Evolutionary conservation across 441 rosid species (phyloP).

Genomic region (Populus hybrid): DNA sequence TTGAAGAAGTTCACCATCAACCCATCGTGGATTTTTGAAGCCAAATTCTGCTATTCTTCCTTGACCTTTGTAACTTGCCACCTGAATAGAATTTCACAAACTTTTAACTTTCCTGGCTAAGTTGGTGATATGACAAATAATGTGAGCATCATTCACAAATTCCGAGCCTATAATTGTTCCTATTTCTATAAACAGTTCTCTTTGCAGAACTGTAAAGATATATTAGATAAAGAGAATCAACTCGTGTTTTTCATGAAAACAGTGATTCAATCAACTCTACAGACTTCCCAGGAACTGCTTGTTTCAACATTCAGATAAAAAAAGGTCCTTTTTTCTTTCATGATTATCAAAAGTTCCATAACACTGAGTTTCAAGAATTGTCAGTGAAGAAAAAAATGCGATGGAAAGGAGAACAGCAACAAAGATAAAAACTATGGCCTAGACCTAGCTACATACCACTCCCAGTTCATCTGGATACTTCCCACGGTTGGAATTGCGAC

Average conservation of each 20-base stretch:
- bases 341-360: background rate
- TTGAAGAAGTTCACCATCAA: constrained; percentile 83
- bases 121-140: background rate
- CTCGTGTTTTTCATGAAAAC: background rate
- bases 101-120: background rate
- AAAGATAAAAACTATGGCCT: background rate
- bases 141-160: background rate
- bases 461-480: constrained; percentile 83
- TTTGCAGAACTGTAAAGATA: background rate
- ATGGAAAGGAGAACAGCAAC: background rate
- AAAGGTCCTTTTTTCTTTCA: background rate
- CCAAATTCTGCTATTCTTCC: constrained; percentile 90
- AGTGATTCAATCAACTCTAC: background rate
- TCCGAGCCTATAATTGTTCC: background rate
- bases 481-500: constrained; percentile 56
- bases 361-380: background rate
- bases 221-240: background rate
- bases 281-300: background rate
- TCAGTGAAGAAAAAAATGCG: background rate
- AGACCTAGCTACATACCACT: constrained; percentile 48
- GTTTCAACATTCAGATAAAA: background rate
- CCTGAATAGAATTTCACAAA: constrained; percentile 37
- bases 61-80: constrained; percentile 78
- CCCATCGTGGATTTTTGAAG: constrained; percentile 80
- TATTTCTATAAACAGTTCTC: background rate